These are phyloP conservation scores for Xylaria sp. DNA, from an alignment of 2,329 filamentous ascomycete species.

Conservation along the genomic window DNA sequence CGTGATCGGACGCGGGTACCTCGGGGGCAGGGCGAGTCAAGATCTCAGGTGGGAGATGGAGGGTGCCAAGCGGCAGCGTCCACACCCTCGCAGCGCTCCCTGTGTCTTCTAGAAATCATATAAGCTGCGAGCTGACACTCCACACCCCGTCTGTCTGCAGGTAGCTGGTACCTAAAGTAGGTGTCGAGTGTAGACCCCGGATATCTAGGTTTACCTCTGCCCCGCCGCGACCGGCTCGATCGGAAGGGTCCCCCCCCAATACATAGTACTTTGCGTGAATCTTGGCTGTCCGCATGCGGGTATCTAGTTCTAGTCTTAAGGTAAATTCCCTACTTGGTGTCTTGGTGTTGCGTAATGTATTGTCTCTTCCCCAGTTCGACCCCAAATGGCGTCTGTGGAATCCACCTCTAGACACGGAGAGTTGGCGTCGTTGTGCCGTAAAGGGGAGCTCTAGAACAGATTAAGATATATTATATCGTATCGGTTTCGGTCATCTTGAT, in stretches of 20 bases:
- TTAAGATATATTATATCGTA: not conserved
- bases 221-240: constrained; percentile 15
- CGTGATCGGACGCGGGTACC: not conserved
- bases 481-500: not conserved
- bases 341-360: no score
- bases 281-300: not conserved
- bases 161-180: not conserved
- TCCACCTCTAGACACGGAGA: not conserved
- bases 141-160: not conserved
- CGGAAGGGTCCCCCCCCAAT: not conserved
- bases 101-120: not conserved
- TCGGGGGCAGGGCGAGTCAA: not conserved
- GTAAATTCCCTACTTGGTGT: no score
- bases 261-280: not conserved
- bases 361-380: no score
- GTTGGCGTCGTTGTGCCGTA: not conserved
- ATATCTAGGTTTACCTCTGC: not conserved
- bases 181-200: not conserved
- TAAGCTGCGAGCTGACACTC: not conserved
- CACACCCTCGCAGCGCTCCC: not conserved
- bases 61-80: not conserved
- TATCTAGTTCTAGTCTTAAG: not conserved
- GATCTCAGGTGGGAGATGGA: not conserved
- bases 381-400: not conserved
- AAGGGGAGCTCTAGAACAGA: not conserved